Evolutionary conservation across 768 basidiomycete species (phyloP), one percentile per base, ranked within the genome.

Genomic region (Cystofilobasidium capitatum): DNA sequence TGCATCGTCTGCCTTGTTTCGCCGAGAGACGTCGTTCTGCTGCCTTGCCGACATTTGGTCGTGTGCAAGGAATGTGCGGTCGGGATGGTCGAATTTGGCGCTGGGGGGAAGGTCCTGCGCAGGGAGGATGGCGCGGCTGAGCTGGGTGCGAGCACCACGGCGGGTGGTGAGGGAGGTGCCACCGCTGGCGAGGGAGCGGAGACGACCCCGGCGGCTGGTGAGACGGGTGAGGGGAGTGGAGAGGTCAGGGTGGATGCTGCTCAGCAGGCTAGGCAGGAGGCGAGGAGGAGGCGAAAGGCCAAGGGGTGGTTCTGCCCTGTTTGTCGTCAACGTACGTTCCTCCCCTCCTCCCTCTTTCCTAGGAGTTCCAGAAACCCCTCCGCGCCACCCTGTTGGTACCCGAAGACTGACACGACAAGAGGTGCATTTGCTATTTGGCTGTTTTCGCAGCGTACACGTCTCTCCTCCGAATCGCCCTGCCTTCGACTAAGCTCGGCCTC

Each of bases 301-400:
- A 97, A 97, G 78, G 92, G 92, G 7, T 97, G 92, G 92, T 90
- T 88, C 82, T 97, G 92, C 76, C 92, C 92, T 35, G 89, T 97
- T 58, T 94, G 92, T 77, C 83, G 92, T 71, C 91, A 92, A 81
- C 91, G 90, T 92, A n/a, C 58, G 58, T 59, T n/a, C n/a, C n/a
- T n/a, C n/a, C n/a, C n/a, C n/a, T n/a, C 24, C n/a, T 33, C 17
- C 16, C 31, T 36, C 47, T 37, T 16, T 33, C 47, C 47, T 42
- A 42, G 10, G 10, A 42, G 40, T 42, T 42, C 10, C 40, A 10
- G 10, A 10, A 20, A 10, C 47, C 47, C 47, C 47, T 26, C 14
- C 47, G n/a, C 10, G 4, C 3, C 29, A 8, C 8, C 29, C 47
- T 3, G 2, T 49, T 26, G 7, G n/a, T 10, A 31, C 57, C 57